phyloP scores from a whole-genome alignment of 139 green algal species.

The Pleodorina starrii region DNA sequence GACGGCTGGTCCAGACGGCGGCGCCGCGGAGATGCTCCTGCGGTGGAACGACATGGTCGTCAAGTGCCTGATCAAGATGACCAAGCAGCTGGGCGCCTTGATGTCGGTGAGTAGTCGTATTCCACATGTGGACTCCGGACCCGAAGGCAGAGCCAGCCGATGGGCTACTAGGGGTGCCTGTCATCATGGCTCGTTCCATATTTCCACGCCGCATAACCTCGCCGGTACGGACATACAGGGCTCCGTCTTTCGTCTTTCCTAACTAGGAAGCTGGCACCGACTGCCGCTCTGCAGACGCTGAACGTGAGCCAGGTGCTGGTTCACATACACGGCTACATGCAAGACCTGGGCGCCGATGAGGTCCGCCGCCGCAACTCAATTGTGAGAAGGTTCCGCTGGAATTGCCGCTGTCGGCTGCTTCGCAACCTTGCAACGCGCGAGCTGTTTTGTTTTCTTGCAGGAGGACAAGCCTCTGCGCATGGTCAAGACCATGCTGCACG shows the following conservation, averaged over 20 bases:
- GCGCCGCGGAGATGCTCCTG: constrained; percentile 37
- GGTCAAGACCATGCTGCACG: constrained; percentile 97
- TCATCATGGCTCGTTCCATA: too few relatives aligned
- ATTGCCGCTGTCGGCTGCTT: not conserved
- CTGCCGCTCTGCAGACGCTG: constrained; percentile 75
- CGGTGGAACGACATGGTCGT: constrained; percentile 91
- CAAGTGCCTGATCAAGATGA: constrained; percentile 98
- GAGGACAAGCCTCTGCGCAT: constrained; percentile 98
- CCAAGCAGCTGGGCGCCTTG: constrained; percentile 77
- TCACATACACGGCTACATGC: constrained; percentile 92
- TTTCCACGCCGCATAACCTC: too few relatives aligned
- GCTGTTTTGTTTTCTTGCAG: not conserved
- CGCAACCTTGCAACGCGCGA: too few relatives aligned
- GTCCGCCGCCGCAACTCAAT: constrained; percentile 79
- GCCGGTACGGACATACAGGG: not conserved
- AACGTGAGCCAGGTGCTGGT: constrained; percentile 86
- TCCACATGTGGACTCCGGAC: not conserved
- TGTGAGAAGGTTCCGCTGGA: not conserved
- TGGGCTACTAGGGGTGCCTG: too few relatives aligned
- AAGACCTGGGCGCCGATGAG: constrained; percentile 89
- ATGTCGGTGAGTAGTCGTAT: constrained; percentile 64
- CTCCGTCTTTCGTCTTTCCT: not conserved
- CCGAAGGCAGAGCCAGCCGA: too few relatives aligned
- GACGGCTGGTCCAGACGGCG: not conserved
- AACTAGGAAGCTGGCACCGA: too few relatives aligned